Conservation (phyloP, 2,329 filamentous ascomycete species). For the Monilinia laxa region DNA sequence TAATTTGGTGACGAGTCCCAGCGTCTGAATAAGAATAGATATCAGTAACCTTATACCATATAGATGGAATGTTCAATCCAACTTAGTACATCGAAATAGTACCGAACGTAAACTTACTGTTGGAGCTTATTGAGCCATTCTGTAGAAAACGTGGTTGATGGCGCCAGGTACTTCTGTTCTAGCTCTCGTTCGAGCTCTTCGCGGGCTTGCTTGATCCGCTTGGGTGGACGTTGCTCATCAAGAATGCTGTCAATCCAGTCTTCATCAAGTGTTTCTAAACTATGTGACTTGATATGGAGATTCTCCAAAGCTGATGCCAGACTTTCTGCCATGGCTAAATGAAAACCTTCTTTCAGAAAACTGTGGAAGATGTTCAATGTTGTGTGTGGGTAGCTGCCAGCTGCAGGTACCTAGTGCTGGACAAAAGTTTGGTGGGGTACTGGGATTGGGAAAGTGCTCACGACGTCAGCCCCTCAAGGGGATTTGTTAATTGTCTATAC, state of each 20-base stretch:
- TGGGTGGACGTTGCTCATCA: constrained; percentile 52
- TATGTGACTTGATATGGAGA: constrained; percentile 46
- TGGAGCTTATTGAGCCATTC: constrained; percentile 89
- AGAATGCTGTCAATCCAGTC: constrained; percentile 60
- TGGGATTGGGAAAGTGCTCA: background rate
- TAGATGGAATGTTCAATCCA: constrained; percentile 7
- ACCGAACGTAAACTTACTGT: constrained; percentile 51
- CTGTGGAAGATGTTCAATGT: constrained; percentile 5
- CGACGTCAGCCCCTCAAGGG: background rate
- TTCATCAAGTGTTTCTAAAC: constrained; percentile 37
- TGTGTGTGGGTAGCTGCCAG: background rate
- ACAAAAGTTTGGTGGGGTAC: constrained; percentile 17
- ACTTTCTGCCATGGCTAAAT: constrained; percentile 34
- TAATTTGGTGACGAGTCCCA: constrained; percentile 85
- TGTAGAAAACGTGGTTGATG: constrained; percentile 74
- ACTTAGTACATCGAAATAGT: background rate
- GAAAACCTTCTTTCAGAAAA: constrained; percentile 4
- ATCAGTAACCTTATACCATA: constrained; percentile 16
- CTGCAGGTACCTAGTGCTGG: background rate
- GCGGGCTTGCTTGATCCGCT: constrained; percentile 52
- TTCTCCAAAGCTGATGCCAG: constrained; percentile 52
- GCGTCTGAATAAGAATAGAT: constrained; percentile 44
- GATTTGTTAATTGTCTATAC: background rate
- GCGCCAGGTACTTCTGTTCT: constrained; percentile 74
- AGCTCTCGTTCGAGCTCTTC: constrained; percentile 68